These are phyloP conservation scores for barley (Hordeum vulgare) DNA, from an alignment of 176 grass and related monocot species.

Conservation along the genomic window MorexV3_pseudomolecules_assembly NC_058519.1:629303317-629303816, in stretches of 20 bases:
- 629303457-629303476: conserved; percentile 6
- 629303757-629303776: neutral
- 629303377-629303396: too few species aligned
- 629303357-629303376: conserved; percentile 32
- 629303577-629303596: too few species aligned
- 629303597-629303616: conserved; percentile 33
- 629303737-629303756: too few species aligned
- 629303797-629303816: neutral
- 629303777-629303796: too few species aligned
- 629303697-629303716: neutral
- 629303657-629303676: conserved; percentile 43
- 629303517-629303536: conserved; percentile 21
- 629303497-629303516: neutral
- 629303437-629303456: conserved; percentile 23
- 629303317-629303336: conserved; percentile 52
- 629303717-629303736: neutral
- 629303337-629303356: conserved; percentile 7
- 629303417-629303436: neutral
- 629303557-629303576: conserved; percentile 38
- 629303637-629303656: conserved; percentile 53
- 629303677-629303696: neutral
- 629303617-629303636: neutral
- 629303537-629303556: conserved; percentile 6
- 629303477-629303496: neutral
- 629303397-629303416: neutral